phyloP scores from a whole-genome alignment of 2,329 filamentous ascomycete species.

The Chaetomiaceae sp. region DNA sequence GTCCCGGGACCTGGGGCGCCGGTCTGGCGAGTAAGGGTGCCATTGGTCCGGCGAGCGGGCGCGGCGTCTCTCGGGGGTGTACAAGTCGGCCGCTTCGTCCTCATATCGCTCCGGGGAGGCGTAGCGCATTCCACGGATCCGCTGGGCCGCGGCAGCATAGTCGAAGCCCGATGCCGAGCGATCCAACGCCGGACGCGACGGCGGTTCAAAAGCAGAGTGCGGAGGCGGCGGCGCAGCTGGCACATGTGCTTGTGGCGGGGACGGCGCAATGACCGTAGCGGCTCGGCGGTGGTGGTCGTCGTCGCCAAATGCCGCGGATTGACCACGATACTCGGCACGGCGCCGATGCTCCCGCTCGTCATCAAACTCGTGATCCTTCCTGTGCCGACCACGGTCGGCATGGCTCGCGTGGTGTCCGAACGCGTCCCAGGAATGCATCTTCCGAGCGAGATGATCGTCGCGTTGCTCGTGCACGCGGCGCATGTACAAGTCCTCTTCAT shows the following conservation, averaged over 20 bases:
- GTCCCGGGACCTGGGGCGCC: slow-evolving; percentile 15
- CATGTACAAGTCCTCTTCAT: slow-evolving; percentile 43
- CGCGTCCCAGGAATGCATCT: slow-evolving; percentile 32
- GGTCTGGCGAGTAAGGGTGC: slow-evolving; percentile 8
- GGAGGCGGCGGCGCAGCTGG: slow-evolving; percentile 26
- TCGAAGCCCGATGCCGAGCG: slow-evolving; percentile 32
- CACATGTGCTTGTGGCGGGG: slow-evolving; percentile 19
- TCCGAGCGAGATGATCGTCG: slow-evolving; percentile 37
- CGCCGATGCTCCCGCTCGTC: slow-evolving; percentile 32
- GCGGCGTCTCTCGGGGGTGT: slow-evolving; percentile 12
- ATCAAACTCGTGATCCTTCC: slow-evolving; percentile 37
- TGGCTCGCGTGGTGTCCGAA: slow-evolving; percentile 32
- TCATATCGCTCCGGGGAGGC: slow-evolving; percentile 19
- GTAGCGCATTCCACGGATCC: slow-evolving; percentile 32
- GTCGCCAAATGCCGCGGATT: slow-evolving; percentile 53
- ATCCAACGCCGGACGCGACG: slow-evolving; percentile 27
- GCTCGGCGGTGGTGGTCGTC: slow-evolving; percentile 47
- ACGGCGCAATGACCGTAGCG: slow-evolving; percentile 33
- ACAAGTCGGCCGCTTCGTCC: slow-evolving; percentile 12
- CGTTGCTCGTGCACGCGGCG: slow-evolving; percentile 42
- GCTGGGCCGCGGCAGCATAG: slow-evolving; percentile 40
- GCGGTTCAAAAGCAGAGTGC: slow-evolving; percentile 20
- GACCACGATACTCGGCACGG: slow-evolving; percentile 42
- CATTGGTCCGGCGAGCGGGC: slow-evolving; percentile 15
- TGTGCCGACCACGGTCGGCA: slow-evolving; percentile 30